phyloP scores from a whole-genome alignment of 768 basidiomycete species.

The Mycena crocata region DNA sequence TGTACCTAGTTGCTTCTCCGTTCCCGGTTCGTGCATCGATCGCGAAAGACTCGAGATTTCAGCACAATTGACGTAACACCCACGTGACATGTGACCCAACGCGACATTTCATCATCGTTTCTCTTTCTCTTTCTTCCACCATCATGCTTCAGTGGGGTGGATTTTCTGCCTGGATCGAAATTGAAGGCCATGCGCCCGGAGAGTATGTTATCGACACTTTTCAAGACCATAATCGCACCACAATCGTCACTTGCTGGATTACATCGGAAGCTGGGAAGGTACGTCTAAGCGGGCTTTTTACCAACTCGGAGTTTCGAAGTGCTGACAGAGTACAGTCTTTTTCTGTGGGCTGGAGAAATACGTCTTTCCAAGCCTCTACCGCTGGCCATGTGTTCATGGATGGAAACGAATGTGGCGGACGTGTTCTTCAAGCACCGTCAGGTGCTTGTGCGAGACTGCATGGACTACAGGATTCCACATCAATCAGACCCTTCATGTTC shows the following conservation, averaged over 20 bases:
- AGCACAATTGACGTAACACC: too few species aligned
- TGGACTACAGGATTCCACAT: conserved; percentile 17
- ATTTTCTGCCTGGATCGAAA: conserved; percentile 20
- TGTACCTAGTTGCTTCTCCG: too few species aligned
- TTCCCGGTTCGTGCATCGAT: too few species aligned
- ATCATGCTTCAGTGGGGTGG: conserved; percentile 8
- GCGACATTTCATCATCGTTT: background rate
- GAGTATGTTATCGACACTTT: conserved; percentile 5
- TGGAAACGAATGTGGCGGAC: conserved; percentile 24
- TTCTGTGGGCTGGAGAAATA: conserved; percentile 23
- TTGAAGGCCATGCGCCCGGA: background rate
- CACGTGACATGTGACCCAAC: background rate
- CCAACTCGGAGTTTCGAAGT: background rate
- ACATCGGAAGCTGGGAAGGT: conserved; percentile 25
- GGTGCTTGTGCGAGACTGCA: background rate
- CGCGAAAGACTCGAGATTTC: too few species aligned
- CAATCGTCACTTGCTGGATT: conserved; percentile 26
- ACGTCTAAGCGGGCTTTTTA: background rate
- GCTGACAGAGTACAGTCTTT: conserved; percentile 11
- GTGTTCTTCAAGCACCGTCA: conserved; percentile 13
- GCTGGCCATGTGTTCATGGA: conserved; percentile 26
- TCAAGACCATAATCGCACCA: background rate
- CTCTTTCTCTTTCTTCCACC: background rate
- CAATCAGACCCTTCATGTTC: conserved; percentile 17
- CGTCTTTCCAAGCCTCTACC: background rate